Base-by-base conservation (phyloP, 2,329 filamentous ascomycete species). In the Pseudogymnoascus sp. region DNA sequence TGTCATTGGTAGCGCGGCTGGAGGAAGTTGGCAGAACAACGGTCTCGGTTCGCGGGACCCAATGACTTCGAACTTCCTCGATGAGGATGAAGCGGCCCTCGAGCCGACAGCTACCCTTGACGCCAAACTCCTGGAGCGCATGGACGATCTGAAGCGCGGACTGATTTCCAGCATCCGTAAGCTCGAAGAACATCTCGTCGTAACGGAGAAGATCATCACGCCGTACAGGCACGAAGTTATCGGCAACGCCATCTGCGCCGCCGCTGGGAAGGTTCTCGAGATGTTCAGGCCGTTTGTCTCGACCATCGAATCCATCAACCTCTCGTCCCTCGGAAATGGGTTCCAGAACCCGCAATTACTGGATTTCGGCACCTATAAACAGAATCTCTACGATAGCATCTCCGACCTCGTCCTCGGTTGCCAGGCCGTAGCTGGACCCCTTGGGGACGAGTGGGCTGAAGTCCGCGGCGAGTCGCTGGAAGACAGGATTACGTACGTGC, bases 391-490 rank as follows among this genome's bases (percentile, higher is more conserved):
- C 74, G 94, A 97, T 74, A 89, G 92, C 63, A 88, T 96, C 61
- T 92, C 92, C 7, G 94, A 97, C 72, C 82, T 99, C 28, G 77
- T 97, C 3, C 77, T 96, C 58, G 86, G 88, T 62, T 97, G 92
- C 70, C 94, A 99, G 74, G 86, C 89, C 22, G 88, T 97, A n/a
- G 90, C 92, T 5, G 90, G 90, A 7, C 94, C 94, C 5, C 75
- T 99, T 43, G 90, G 88, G 7, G 94, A 99, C 71, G 94, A 99
- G 75, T 99, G 94, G 94, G 86, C 92, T 3, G 92, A 96, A 72
- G 80, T 92, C n/a, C 86, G 92, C 43, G 91, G 92, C 1, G 91
- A 96, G 71, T 89, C 92, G 6, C 79, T 99, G 30, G 93, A 97
- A 70, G 90, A 90, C 66, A 86, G 94, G 20, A 75, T 97, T 25